phyloP scores from a whole-genome alignment of 2,329 filamentous ascomycete species.

The Colletotrichum neosansevieriae region DNA sequence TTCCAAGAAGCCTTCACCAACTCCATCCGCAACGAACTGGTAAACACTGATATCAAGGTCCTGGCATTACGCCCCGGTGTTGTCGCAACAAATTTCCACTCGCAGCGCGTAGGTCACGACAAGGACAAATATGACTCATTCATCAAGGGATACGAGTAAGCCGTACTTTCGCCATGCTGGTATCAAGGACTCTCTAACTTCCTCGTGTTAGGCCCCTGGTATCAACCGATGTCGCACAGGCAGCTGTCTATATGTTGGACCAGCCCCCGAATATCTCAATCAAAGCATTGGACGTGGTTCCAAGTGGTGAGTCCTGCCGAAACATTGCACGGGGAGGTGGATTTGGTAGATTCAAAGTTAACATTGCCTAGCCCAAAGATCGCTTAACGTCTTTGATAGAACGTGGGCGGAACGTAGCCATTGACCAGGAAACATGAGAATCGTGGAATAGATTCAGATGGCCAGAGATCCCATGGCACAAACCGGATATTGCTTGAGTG shows the following conservation, averaged over 20 bases:
- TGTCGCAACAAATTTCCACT: constrained; percentile 62
- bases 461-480: no score
- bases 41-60: constrained; percentile 60
- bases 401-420: constrained; percentile 43
- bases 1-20: constrained; percentile 63
- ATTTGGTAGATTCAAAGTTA: not conserved
- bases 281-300: constrained; percentile 61
- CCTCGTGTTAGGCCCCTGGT: constrained; percentile 49
- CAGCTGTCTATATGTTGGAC: constrained; percentile 56
- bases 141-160: constrained; percentile 56
- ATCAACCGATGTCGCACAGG: constrained; percentile 56
- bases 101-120: constrained; percentile 58
- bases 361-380: constrained; percentile 44
- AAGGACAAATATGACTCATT: constrained; percentile 56
- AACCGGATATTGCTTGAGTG: no score
- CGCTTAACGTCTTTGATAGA: constrained; percentile 49
- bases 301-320: constrained; percentile 45
- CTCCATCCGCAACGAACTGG: constrained; percentile 59
- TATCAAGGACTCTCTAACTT: not conserved
- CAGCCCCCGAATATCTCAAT: constrained; percentile 51
- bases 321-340: not conserved
- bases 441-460: no score
- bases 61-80: constrained; percentile 59
- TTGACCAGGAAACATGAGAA: not conserved
- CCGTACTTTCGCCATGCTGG: not conserved